Evolutionary conservation across 768 basidiomycete genomes (phyloP), one percentile per base, ranked within the genome.

Genomic region (Galerina marginata): DNA sequence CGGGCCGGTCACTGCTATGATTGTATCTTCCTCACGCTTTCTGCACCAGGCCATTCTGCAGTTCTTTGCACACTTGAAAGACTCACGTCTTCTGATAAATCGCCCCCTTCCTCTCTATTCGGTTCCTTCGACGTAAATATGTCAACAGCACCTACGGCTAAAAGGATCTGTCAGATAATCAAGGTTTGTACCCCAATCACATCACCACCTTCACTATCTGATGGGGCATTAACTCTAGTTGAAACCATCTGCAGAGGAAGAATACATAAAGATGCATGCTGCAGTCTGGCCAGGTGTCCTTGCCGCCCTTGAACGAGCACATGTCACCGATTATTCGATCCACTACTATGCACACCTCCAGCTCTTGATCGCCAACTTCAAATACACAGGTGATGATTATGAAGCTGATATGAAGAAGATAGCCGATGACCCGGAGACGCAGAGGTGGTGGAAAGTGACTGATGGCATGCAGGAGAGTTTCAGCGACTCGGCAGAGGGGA

Each of bases 401-500:
- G 84, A 82, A 43, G 75, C 62, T 12, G 91, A 92, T 65, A 92
- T 92, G 90, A 78, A 75, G 38, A 77, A 69, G 20, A 80, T 91
- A 29, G 86, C 80, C 3, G 83, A 84, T 15, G 88, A 91, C 68
- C 78, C 83, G 14, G 86, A 88, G 68, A 93, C 90, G n/a, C 82
- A 81, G 70, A 71, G 82, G 59, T 93, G 91, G 91, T 92, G 92
- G 91, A 75, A 79, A 65, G 70, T 91, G 45, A 92, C 90, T 0
- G 91, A 92, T 70, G 77, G 67, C 4, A 90, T 93, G 90, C 92
- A 93, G 73, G 85, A 88, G 72, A 89, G 86, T 67, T 85, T 92
- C 44, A 79, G 86, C n/a, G 79, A 83, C 3, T 89, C 84, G 40
- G 90, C 91, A 4, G 78, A 77, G 5, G 90, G 91, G 14, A 91